Conservation (phyloP, 2,329 filamentous ascomycete species). For the Stachybotrys elegans region DNA sequence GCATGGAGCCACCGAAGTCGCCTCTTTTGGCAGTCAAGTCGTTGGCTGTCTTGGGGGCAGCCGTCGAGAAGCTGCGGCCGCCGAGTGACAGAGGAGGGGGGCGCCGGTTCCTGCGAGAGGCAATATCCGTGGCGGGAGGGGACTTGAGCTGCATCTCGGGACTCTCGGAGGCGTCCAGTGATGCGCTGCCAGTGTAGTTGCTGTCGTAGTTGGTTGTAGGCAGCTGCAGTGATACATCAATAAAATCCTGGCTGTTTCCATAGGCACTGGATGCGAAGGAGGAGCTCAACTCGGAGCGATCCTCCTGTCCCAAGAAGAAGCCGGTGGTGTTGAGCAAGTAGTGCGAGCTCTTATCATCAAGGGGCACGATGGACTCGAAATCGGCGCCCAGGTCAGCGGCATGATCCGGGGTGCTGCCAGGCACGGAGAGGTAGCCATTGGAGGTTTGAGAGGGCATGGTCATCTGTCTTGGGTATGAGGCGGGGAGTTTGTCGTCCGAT, state of each 20-base stretch:
- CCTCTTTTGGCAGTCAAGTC: slow-evolving; percentile 37
- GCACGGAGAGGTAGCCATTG: background rate
- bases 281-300: background rate
- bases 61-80: slow-evolving; percentile 37
- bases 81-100: slow-evolving; percentile 42
- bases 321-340: background rate
- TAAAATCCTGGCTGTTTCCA: background rate
- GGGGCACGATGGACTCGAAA: background rate
- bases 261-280: background rate
- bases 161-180: background rate
- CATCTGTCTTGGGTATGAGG: background rate
- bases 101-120: slow-evolving; percentile 43
- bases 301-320: background rate
- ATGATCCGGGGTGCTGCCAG: background rate
- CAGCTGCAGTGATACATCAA: slow-evolving; percentile 7
- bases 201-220: background rate
- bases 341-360: background rate
- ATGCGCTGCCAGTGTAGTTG: background rate
- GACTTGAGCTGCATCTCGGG: slow-evolving; percentile 34
- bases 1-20: slow-evolving; percentile 44
- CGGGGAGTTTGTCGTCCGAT: too few species aligned
- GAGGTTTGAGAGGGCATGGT: background rate
- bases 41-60: slow-evolving; percentile 39
- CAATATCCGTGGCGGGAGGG: slow-evolving; percentile 48
- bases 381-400: background rate